These are phyloP conservation scores for Fragaria nilgerrensis DNA, from an alignment of 306 rosid genomes.

Conservation along the genomic window DNA sequence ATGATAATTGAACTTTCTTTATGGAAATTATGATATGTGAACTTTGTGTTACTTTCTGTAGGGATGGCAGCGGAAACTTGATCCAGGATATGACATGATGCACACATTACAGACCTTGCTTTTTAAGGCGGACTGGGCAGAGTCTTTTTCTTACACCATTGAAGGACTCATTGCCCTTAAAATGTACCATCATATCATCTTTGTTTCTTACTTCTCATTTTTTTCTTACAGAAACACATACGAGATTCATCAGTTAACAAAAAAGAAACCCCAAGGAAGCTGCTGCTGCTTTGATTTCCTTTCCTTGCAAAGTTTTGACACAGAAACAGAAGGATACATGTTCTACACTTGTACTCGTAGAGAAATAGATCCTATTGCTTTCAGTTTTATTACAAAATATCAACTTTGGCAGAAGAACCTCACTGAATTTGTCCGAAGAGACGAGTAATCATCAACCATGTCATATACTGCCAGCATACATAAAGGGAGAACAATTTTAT, in stretches of 20 bases:
- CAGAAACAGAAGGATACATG: background rate
- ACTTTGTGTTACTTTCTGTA: constrained; percentile 15
- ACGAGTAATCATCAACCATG: too few relatives aligned
- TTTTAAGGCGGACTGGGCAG: constrained; percentile 64
- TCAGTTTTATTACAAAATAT: background rate
- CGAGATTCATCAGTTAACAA: background rate
- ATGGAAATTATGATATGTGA: background rate
- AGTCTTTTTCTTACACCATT: constrained; percentile 54
- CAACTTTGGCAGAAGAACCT: too few relatives aligned
- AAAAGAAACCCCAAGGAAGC: background rate
- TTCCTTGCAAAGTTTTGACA: constrained; percentile 1
- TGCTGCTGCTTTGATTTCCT: background rate
- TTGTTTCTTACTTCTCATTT: background rate
- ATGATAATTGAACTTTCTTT: background rate
- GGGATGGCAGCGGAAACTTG: constrained; percentile 91
- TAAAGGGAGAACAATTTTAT: too few relatives aligned
- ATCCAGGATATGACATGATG: constrained; percentile 68
- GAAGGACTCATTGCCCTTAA: constrained; percentile 59
- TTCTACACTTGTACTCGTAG: background rate
- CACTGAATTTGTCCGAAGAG: too few relatives aligned
- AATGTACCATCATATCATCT: constrained; percentile 8
- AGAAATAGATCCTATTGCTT: background rate
- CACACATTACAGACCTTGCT: constrained; percentile 53
- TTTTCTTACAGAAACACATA: background rate
- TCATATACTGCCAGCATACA: too few relatives aligned